Base-by-base conservation (phyloP, 2,329 filamentous ascomycete species). In the Apiospora sp. region DNA sequence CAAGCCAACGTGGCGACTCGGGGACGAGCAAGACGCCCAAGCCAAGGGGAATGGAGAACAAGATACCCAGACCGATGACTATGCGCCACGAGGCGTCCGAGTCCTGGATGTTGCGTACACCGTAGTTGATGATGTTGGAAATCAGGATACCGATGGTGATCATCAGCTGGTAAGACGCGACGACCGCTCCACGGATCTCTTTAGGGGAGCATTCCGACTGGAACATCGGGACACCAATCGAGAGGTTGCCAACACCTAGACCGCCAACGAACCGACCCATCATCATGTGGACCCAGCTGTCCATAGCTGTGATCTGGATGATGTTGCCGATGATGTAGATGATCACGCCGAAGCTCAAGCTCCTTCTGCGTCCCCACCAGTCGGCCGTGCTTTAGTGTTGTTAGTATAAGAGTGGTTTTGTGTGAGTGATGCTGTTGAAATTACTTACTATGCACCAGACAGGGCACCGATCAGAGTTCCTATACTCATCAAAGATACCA, bases 121-220 rank as follows among this genome's bases (percentile, higher is more conserved):
- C 87, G 71, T 83, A 89, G 80, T 90, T 90, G 77, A 90, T 84
- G 71, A 86, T 82, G 75, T 88, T 88, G 71, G 87, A 84, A 27
- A 87, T 79, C 71, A 90, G 88, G 75, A 94, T 93, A 46, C 92
- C 92, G 41, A 93, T 84, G 0, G 92, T 94, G 80, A 94, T 92
- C 83, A 93, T 91, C 22, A 94, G 88, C 82, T 94, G 92, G 81
- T 93, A 94, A n/a, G 88, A 90, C 5, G 88, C 86, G n/a, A 92
- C 88, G 61, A 92, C 87, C 46, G 89, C 87, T 76, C 90, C 91
- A 75, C 91, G 89, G 74, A 92, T 91, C 76, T 90, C 86, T 24
- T 86, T 85, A 4, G 91, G 91, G 1, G 89, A 86, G 70, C 86
- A 90, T 78, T 93, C 91, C 54, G 88, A 88, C 81, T 92, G 90